These are phyloP conservation scores for Botrytis paeoniae DNA, from an alignment of 2,329 filamentous ascomycete species.

Conservation along the genomic window DNA sequence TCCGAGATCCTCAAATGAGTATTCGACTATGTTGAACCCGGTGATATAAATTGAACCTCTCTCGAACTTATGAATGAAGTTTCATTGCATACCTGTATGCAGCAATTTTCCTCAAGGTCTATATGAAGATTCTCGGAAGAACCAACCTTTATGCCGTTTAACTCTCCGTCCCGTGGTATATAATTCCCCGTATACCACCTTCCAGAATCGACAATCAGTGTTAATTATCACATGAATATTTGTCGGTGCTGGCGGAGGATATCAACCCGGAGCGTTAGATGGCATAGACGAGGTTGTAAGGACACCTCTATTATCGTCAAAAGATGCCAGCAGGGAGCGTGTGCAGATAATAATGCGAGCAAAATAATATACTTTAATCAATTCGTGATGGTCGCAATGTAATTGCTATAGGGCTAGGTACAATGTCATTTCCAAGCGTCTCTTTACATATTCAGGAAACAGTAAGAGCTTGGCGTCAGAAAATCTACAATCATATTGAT, in stretches of 20 bases:
- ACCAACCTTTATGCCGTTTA: rapidly evolving
- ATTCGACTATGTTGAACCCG: too few relatives aligned
- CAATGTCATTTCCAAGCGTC: background rate
- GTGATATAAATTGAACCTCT: background rate
- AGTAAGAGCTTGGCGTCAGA: background rate
- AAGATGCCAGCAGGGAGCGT: background rate
- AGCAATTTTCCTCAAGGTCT: background rate
- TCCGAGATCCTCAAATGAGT: background rate
- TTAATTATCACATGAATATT: background rate
- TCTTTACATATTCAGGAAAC: background rate
- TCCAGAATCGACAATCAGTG: background rate
- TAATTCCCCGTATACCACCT: background rate
- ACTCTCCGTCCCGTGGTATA: background rate
- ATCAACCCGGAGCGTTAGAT: background rate
- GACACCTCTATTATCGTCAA: background rate
- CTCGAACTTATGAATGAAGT: background rate
- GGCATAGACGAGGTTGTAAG: background rate
- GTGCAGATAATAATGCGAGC: background rate
- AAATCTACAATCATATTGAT: background rate
- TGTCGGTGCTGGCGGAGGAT: background rate
- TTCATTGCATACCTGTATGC: background rate
- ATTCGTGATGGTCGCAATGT: background rate
- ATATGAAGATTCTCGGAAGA: background rate
- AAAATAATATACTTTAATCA: background rate
- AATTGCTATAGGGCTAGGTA: background rate